Percentiles rank a stretch among this genome's conserved stretches.
Evolutionary conservation across 495 filamentous ascomycete genomes (phyloP).

Genomic region (Penicillium odoratum): DNA sequence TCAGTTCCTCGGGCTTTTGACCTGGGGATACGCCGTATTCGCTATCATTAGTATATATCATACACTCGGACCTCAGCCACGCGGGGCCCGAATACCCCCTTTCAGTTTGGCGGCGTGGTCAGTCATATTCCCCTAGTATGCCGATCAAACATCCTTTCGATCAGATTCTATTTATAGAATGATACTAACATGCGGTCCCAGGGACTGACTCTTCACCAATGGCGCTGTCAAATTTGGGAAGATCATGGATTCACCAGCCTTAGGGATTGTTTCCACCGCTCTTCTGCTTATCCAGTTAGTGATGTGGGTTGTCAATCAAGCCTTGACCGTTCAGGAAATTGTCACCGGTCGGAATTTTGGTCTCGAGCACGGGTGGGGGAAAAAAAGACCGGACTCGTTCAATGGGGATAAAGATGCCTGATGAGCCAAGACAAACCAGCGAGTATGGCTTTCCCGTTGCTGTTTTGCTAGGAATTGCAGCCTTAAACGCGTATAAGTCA

Average conservation of each 20-base stretch:
- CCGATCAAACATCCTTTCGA: background rate
- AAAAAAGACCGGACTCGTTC: background rate
- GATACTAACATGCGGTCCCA: conserved; percentile 2
- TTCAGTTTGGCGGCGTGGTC: conserved; percentile 31
- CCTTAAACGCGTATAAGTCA: background rate
- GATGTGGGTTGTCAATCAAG: conserved; percentile 20
- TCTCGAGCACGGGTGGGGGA: conserved; percentile 25
- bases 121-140: conserved; percentile 32
- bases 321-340: conserved; percentile 29
- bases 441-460: too few species aligned
- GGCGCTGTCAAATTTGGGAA: conserved; percentile 30
- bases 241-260: conserved; percentile 31
- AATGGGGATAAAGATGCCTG: conserved; percentile 6
- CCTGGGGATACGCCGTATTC: conserved; percentile 35
- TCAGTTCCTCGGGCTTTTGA: conserved; percentile 25
- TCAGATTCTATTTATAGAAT: background rate
- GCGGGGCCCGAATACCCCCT: conserved; percentile 15
- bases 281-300: conserved; percentile 26
- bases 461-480: too few species aligned
- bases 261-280: conserved; percentile 30
- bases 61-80: conserved; percentile 25
- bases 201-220: conserved; percentile 38
- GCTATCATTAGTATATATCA: conserved; percentile 33
- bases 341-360: conserved; percentile 27
- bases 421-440: background rate